Evolutionary conservation across 192 early-diverging fungal genomes (phyloP), one percentile per base, ranked within the genome.

Genomic region (Backusella australiensis): DNA sequence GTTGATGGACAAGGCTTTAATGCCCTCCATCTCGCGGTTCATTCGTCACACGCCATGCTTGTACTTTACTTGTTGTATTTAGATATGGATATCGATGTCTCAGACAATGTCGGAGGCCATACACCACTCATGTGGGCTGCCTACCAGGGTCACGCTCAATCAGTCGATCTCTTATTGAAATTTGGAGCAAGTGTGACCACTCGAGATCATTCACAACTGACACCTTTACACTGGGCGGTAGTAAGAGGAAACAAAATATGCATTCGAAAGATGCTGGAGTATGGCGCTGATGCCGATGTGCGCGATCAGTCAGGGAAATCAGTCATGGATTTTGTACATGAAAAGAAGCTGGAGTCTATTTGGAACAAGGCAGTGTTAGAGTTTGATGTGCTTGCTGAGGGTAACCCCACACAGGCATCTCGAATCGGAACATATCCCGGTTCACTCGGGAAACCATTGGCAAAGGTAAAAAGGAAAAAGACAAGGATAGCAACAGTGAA

Each of bases 91-190:
- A 86, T 95, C 4, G 94, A 99, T 77, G 68, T 80, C 0, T 79
- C 84, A 5, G 98, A 99, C 74, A 82, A 85, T 3, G 85, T 94
- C 67, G 92, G 92, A 34, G 92, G 91, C 23, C 90, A 95, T 38
- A 99, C 98, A 14, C 86, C 94, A 59, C 85, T 99, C 32, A 97
- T 98, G 94, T 99, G 98, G 98, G 91, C 94, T 1, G 92, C 93
- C 0, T 98, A 97, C 79, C 93, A 95, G 80, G 93, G 92, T 1
- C 93, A 94, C 80, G 86, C 90, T 36, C 74, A 89, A 29, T 87
- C 90, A 34, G 85, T 95, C 9, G 87, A 91, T 66, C 83, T 93
- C 38, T 82, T 98, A 34, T 71, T 98, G 32, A 83, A 85, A 32
- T 80, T 89, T 34, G 92, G 91, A 17, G 95, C 97, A 4, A 86